Conservation (phyloP, 371 early-diverging fungal genomes). For the Dichotomocladium elegans region DNA sequence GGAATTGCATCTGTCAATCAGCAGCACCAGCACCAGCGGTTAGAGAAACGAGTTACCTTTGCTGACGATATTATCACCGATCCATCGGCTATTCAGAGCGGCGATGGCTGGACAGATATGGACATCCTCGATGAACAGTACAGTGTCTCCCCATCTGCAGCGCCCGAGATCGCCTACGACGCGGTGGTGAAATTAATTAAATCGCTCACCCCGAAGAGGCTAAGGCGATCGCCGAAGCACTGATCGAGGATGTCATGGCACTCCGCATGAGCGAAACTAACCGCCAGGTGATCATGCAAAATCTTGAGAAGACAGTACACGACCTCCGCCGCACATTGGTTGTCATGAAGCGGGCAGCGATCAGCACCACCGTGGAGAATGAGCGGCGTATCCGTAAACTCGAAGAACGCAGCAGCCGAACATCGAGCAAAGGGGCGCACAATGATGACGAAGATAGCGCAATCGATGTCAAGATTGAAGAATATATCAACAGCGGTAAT, state of each 20-base stretch:
- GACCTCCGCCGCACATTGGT: constrained; percentile 71
- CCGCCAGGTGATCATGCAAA: constrained; percentile 51
- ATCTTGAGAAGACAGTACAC: constrained; percentile 65
- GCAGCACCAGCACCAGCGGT: constrained; percentile 10
- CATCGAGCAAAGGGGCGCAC: no score
- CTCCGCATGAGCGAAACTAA: constrained; percentile 60
- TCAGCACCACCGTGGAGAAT: constrained; percentile 68
- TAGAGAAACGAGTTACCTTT: constrained; percentile 42
- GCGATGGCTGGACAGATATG: constrained; percentile 41
- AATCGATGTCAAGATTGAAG: constrained; percentile 30
- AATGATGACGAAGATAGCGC: constrained; percentile 18
- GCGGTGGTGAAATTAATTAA: constrained; percentile 60
- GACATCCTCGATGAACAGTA: constrained; percentile 53
- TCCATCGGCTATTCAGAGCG: background rate
- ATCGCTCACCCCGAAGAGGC: constrained; percentile 65
- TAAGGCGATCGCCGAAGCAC: constrained; percentile 62
- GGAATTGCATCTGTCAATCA: background rate
- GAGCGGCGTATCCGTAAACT: constrained; percentile 69
- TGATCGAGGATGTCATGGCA: constrained; percentile 79
- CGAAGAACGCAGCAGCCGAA: constrained; percentile 14
- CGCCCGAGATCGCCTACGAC: constrained; percentile 58
- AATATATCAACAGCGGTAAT: constrained; percentile 37
- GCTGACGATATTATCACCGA: constrained; percentile 42
- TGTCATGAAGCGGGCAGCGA: constrained; percentile 73
- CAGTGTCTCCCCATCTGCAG: constrained; percentile 46